Percentiles rank a stretch among this genome's conserved stretches.
Conservation (phyloP, 768 basidiomycete species). For the Suillus cothurnatus region DNA sequence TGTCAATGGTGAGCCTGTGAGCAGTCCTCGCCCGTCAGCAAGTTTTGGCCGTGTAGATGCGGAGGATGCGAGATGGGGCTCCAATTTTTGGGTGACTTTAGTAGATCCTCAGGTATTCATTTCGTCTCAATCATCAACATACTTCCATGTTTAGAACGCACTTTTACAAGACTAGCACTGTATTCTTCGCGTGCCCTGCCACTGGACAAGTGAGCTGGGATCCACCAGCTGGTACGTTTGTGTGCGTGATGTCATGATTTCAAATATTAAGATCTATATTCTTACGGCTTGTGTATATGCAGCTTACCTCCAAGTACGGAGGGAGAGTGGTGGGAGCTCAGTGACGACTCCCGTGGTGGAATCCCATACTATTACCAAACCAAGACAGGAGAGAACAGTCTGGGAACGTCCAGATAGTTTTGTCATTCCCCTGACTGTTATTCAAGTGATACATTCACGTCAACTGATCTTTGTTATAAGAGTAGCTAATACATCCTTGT, state of each 20-base stretch:
- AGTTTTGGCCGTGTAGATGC: slow-evolving; percentile 24
- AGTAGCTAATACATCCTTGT: background rate
- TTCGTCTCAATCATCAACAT: slow-evolving; percentile 13
- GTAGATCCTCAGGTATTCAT: slow-evolving; percentile 79
- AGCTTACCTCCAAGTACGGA: slow-evolving; percentile 82
- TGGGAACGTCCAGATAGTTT: slow-evolving; percentile 92
- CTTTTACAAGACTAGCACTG: slow-evolving; percentile 49
- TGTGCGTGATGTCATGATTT: slow-evolving; percentile 52
- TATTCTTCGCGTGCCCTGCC: slow-evolving; percentile 92
- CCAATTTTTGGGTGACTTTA: slow-evolving; percentile 94
- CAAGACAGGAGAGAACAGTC: slow-evolving; percentile 86
- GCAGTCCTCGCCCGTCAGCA: slow-evolving; percentile 35
- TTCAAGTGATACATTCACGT: slow-evolving; percentile 60
- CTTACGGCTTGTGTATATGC: slow-evolving; percentile 11
- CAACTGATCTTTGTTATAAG: background rate
- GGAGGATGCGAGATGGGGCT: slow-evolving; percentile 70
- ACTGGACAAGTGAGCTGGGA: slow-evolving; percentile 95
- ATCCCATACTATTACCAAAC: slow-evolving; percentile 95
- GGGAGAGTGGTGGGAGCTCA: slow-evolving; percentile 97
- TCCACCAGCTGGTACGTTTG: slow-evolving; percentile 85
- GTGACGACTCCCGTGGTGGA: slow-evolving; percentile 80
- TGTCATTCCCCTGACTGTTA: slow-evolving; percentile 86
- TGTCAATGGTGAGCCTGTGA: slow-evolving; percentile 35
- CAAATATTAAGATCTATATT: slow-evolving; percentile 21
- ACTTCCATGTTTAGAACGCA: slow-evolving; percentile 11